These are phyloP conservation scores for Saccharum spontaneum DNA, from an alignment of 176 grass and related monocot species.

Conservation along the genomic window DNA sequence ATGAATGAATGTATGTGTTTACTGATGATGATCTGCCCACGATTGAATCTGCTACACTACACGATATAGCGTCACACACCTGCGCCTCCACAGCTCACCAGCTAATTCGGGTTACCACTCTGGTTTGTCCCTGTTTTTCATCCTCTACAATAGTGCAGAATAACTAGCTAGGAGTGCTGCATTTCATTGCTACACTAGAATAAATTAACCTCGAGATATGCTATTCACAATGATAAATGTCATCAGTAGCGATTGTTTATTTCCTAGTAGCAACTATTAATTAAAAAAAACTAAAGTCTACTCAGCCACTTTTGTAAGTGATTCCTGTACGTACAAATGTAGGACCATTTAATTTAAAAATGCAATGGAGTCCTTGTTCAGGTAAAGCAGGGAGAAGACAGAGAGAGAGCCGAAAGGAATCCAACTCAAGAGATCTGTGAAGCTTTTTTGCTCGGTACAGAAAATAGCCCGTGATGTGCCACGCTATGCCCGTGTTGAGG, in stretches of 20 bases:
- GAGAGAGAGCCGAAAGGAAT: not conserved
- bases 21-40: not conserved
- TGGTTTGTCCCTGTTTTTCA: no score
- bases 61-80: not conserved
- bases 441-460: not conserved
- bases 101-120: no score
- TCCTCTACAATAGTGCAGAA: not conserved
- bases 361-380: not conserved
- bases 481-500: not conserved
- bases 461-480: not conserved
- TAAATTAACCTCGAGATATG: not conserved
- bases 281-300: no score
- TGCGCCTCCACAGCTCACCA: not conserved
- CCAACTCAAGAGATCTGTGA: conserved; percentile 25
- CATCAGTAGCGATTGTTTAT: not conserved
- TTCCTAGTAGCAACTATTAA: not conserved
- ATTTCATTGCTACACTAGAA: not conserved
- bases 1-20: not conserved
- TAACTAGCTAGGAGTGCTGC: not conserved
- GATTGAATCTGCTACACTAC: not conserved
- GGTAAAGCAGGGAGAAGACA: not conserved
- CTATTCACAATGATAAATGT: not conserved
- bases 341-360: not conserved
- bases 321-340: not conserved
- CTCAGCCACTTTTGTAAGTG: not conserved